Evolutionary conservation across 1,139 yeast species (phyloP), one percentile per base, ranked within the genome.

Genomic region (Saccharomyces hybrid): DNA sequence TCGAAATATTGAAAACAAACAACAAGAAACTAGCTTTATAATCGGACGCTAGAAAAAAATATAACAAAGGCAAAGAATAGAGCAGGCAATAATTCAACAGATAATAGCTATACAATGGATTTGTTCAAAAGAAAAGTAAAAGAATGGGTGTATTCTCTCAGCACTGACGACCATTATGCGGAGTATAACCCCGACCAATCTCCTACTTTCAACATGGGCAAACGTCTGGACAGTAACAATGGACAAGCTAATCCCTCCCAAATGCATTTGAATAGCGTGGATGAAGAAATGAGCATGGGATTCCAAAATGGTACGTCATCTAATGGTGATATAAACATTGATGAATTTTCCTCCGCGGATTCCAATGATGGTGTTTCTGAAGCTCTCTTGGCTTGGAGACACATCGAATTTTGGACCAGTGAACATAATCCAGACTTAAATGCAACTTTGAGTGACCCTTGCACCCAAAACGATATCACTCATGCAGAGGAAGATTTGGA

Each of bases 121-220:
- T 64, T 68, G 8, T 68, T 73, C 57, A 73, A 69, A 57, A 72
- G 72, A 56, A 73, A 71, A 54, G 67, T 73, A 62, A 74, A 78
- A 64, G 86, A 84, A 69, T 74, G 83, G 63, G 69, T 83, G n/a
- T 85, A 85, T 67, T 79, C 86, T 16, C 70, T 84, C 56, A 80
- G 82, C 52, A 82, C 89, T 5, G 79, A 76, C 56, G 89, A 84
- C 63, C 82, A 84, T 64, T 84, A 84, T 65, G 83, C 89, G 0
- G 89, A 83, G 59, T 84, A 75, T 64, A 80, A 81, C 60, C 76
- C 84, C 6, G 73, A 79, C 44, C 66, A 61, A 44, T 60, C 67
- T 0, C 60, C 61, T 4, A 57, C 57, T 46, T 65, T 64, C 42
- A 64, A 64, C 48, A 65, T 64, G 67, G 63, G 63, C 8, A 49